These are phyloP conservation scores for Plantago coronopus DNA, from an alignment of 305 asterid genomes.

Conservation along the genomic window DNA sequence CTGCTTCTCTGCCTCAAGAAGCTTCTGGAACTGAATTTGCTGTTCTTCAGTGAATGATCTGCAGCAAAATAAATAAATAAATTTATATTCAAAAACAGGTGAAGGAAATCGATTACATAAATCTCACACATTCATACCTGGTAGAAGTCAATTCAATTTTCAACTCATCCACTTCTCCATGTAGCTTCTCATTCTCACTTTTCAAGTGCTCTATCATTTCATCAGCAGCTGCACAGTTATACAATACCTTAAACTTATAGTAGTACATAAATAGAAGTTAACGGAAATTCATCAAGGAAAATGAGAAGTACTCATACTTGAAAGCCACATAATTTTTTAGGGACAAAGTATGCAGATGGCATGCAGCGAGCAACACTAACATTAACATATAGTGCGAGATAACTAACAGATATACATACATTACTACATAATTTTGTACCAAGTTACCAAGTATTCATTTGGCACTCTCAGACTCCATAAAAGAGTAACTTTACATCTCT, in stretches of 20 bases:
- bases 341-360: constrained; percentile 6
- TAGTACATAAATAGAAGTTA: neutral
- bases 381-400: constrained; percentile 12
- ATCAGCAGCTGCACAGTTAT: constrained; percentile 58
- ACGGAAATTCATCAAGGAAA: neutral
- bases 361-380: constrained; percentile 2
- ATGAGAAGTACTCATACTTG: neutral
- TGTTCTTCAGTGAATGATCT: constrained; percentile 61
- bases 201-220: constrained; percentile 57
- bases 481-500: neutral
- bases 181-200: constrained; percentile 57
- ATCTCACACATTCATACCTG: constrained; percentile 42
- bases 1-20: constrained; percentile 53
- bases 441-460: neutral
- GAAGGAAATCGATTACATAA: constrained; percentile 18
- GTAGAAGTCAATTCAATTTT: constrained; percentile 52
- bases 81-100: neutral
- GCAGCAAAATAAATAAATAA: constrained; percentile 28
- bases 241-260: constrained; percentile 24
- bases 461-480: constrained; percentile 1
- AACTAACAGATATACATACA: neutral
- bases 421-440: neutral
- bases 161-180: constrained; percentile 43
- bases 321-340: neutral
- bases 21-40: constrained; percentile 42